Evolutionary conservation across 2,329 filamentous ascomycete genomes (phyloP).

Genomic region (Dactylellina cionopaga): DNA sequence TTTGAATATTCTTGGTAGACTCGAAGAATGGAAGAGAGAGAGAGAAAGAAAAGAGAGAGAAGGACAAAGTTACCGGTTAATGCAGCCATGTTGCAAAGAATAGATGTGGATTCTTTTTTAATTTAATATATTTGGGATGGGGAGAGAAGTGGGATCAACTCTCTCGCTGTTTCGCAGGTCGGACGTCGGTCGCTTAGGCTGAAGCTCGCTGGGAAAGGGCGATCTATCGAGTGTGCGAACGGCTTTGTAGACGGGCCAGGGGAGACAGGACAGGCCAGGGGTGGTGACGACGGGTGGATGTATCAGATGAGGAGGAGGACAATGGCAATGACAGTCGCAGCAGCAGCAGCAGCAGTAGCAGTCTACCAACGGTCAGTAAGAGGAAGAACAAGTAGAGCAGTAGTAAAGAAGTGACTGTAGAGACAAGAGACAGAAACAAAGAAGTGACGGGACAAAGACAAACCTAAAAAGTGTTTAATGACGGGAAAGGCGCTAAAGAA

Average conservation of each 20-base stretch:
- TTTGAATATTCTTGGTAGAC: background rate
- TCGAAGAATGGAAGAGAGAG: background rate
- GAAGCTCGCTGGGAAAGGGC: conserved; percentile 7
- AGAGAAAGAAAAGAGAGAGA: background rate
- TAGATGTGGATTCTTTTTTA: background rate
- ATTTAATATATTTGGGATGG: background rate
- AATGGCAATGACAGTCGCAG: too few species aligned
- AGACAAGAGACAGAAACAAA: too few species aligned
- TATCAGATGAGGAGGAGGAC: background rate
- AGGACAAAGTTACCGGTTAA: conserved; percentile 31
- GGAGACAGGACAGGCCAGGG: background rate
- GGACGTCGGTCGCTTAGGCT: conserved; percentile 7
- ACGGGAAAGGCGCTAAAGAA: too few species aligned
- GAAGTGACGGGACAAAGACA: too few species aligned
- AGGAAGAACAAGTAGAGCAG: too few species aligned
- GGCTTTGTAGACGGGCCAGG: background rate
- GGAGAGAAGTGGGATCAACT: conserved; percentile 1
- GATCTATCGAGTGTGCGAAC: background rate
- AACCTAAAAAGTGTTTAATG: too few species aligned
- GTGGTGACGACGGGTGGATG: background rate
- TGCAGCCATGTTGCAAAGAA: conserved; percentile 22
- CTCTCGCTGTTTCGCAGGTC: conserved; percentile 7
- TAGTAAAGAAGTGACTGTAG: too few species aligned
- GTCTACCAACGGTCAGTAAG: too few species aligned
- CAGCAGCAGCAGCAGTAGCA: too few species aligned